phyloP scores from a whole-genome alignment of 305 asterid species.

The Ilex paraguariensis region DNA sequence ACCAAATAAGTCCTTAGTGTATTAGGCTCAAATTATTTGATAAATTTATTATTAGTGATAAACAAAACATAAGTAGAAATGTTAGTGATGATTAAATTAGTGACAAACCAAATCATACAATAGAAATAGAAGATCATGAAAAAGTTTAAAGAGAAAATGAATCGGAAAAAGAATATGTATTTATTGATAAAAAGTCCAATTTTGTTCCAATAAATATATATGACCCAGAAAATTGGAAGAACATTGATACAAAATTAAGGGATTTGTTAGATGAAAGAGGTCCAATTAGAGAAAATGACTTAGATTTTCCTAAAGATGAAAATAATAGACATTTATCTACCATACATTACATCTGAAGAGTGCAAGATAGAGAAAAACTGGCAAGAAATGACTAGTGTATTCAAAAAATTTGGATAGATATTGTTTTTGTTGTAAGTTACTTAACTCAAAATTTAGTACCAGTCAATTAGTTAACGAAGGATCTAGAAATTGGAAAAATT shows the following conservation, averaged over 20 bases:
- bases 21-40: too few relatives aligned
- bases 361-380: not conserved
- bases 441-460: not conserved
- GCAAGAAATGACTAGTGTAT: not conserved
- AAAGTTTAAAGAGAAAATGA: too few relatives aligned
- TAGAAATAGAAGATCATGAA: too few relatives aligned
- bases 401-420: not conserved
- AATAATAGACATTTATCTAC: not conserved
- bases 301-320: not conserved
- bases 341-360: not conserved
- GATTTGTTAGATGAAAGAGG: not conserved
- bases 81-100: too few relatives aligned
- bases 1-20: too few relatives aligned
- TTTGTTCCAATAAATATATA: too few relatives aligned
- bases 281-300: not conserved
- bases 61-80: too few relatives aligned
- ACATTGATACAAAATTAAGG: not conserved
- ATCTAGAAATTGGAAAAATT: not conserved
- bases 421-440: conserved; percentile 1
- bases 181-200: too few relatives aligned
- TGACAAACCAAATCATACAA: too few relatives aligned
- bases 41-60: too few relatives aligned
- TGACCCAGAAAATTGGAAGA: too few relatives aligned
- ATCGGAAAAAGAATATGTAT: too few relatives aligned
- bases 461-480: not conserved